Conservation (phyloP, 257 asterid genomes). For the Phtheirospermum japonicum region DNA sequence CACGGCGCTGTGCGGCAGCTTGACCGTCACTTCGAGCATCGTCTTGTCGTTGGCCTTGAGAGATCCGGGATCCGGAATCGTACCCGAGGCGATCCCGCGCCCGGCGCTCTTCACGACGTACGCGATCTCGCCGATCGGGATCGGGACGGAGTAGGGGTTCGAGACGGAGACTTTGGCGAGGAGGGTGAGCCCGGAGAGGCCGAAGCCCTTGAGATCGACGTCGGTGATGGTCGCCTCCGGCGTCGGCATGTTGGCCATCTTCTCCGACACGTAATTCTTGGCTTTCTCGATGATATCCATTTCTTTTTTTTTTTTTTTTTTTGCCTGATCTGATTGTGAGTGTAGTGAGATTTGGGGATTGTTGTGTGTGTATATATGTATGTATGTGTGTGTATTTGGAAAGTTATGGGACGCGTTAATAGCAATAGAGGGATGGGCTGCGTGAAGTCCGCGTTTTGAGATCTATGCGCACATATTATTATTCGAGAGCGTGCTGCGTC, state of each 20-base stretch:
- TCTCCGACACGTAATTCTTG: slow-evolving; percentile 41
- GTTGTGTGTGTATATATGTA: neutral
- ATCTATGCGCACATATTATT: neutral
- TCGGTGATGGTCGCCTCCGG: slow-evolving; percentile 57
- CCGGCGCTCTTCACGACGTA: slow-evolving; percentile 46
- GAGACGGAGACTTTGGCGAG: slow-evolving; percentile 50
- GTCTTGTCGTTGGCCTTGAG: slow-evolving; percentile 49
- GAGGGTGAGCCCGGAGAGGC: slow-evolving; percentile 41
- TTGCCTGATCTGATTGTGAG: no score
- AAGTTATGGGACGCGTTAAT: neutral
- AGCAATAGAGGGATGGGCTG: neutral
- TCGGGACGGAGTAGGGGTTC: slow-evolving; percentile 53
- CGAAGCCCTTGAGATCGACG: slow-evolving; percentile 49
- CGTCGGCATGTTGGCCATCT: slow-evolving; percentile 43
- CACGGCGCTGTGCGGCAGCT: slow-evolving; percentile 56
- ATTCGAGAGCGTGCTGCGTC: no score
- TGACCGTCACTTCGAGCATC: slow-evolving; percentile 45
- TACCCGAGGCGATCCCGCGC: slow-evolving; percentile 48
- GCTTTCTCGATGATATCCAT: slow-evolving; percentile 46
- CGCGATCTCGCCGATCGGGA: slow-evolving; percentile 58
- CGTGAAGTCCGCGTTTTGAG: neutral
- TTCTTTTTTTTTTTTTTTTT: neutral
- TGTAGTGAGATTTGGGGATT: neutral
- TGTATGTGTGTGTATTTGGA: neutral
- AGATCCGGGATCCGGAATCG: slow-evolving; percentile 67